A percentile compares a stretch with the other conserved stretches of the same genome.
Evolutionary conservation across 805 yeast species (phyloP).

Genomic region (Saccharomycopsis fibuligera): DNA sequence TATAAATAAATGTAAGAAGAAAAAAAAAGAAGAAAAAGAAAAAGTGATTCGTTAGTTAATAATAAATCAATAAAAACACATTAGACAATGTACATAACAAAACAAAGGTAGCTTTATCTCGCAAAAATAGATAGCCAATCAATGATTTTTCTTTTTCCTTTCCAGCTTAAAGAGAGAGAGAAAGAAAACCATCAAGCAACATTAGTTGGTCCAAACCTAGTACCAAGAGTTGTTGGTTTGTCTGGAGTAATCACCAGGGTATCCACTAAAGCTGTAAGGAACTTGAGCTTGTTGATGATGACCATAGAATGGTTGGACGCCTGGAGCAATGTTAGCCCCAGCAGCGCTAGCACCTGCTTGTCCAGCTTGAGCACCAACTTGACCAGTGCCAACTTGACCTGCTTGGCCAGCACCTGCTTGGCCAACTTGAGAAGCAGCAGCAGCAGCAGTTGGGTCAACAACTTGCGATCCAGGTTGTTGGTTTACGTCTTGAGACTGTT

Average conservation of each 20-base stretch:
- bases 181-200: no score
- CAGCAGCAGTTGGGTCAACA: slow-evolving; percentile 13
- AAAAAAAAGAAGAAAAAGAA: not conserved
- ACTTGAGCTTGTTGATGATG: slow-evolving; percentile 22
- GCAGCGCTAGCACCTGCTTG: slow-evolving; percentile 21
- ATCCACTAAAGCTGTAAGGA: slow-evolving; percentile 13
- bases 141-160: not conserved
- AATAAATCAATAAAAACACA: not conserved
- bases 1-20: not conserved
- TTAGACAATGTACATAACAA: not conserved
- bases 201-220: no score
- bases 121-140: not conserved
- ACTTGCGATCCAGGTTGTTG: slow-evolving; percentile 23
- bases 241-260: slow-evolving; percentile 11
- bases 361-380: slow-evolving; percentile 10
- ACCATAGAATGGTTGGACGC: slow-evolving; percentile 14
- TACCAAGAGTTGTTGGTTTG: slow-evolving; percentile 9
- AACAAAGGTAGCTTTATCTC: no score
- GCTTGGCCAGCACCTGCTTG: slow-evolving; percentile 19
- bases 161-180: not conserved
- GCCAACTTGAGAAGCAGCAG: slow-evolving; percentile 23
- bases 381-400: slow-evolving; percentile 13
- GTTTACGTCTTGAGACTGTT: not conserved
- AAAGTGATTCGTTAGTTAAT: not conserved
- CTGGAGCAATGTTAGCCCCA: slow-evolving; percentile 7